Conservation (phyloP, 1,284 basidiomycete genomes). For the Pyrrhoderma noxium region DNA sequence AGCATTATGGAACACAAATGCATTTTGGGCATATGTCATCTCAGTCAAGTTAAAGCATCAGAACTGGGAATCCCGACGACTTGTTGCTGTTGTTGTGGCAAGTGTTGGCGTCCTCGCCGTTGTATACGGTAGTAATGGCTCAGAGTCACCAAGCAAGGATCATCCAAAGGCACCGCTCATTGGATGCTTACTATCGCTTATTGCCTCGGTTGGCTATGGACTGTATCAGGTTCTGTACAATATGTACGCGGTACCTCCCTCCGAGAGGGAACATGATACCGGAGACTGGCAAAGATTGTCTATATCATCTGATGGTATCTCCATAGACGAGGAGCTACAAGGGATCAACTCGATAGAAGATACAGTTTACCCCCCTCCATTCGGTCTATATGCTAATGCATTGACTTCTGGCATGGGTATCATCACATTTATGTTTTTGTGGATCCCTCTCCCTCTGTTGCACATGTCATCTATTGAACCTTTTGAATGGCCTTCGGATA, state of each 20-base stretch:
- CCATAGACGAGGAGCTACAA: conserved; percentile 25
- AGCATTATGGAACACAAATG: conserved; percentile 80
- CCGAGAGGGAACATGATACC: conserved; percentile 39
- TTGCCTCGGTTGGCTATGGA: conserved; percentile 62
- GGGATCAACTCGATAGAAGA: conserved; percentile 22
- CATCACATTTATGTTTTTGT: conserved; percentile 56
- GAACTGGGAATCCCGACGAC: conserved; percentile 54
- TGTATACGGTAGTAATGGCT: conserved; percentile 60
- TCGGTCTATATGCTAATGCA: conserved; percentile 72
- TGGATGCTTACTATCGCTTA: conserved; percentile 67
- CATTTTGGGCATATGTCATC: conserved; percentile 75
- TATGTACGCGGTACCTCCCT: conserved; percentile 59
- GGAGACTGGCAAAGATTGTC: conserved; percentile 38
- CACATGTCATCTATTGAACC: conserved; percentile 50
- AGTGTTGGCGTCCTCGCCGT: conserved; percentile 66
- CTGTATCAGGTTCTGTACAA: conserved; percentile 81
- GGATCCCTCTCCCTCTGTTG: conserved; percentile 65
- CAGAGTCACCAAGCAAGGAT: conserved; percentile 19
- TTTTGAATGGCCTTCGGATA: conserved; percentile 51
- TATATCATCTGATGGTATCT: conserved; percentile 23
- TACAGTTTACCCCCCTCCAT: conserved; percentile 51
- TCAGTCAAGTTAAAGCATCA: conserved; percentile 53
- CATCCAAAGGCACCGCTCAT: conserved; percentile 40
- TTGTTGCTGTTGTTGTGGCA: conserved; percentile 68
- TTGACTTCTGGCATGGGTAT: conserved; percentile 64